Conservation (phyloP, 2,329 filamentous ascomycete species). For the Aspergillus ustus region DNA sequence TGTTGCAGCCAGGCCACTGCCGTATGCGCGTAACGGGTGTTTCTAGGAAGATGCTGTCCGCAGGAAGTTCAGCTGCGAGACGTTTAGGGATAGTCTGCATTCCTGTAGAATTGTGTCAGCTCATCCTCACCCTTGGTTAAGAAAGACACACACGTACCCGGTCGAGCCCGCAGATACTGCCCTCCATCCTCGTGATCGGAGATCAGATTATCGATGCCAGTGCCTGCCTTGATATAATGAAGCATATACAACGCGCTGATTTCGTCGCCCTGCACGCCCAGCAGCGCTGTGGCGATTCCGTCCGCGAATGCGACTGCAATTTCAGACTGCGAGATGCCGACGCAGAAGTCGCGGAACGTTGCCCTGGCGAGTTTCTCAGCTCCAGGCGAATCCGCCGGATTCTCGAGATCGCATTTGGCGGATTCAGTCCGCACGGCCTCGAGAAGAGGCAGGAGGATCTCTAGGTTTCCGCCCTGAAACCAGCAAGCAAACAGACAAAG, state of each 20-base stretch:
- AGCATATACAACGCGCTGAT: slow-evolving; percentile 59
- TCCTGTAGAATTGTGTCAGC: not conserved
- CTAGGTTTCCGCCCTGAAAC: too few relatives aligned
- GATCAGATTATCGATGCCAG: slow-evolving; percentile 56
- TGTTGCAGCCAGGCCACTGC: too few relatives aligned
- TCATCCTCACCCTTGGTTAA: too few relatives aligned
- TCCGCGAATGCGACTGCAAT: slow-evolving; percentile 30
- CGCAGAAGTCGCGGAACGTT: too few relatives aligned
- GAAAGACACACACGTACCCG: slow-evolving; percentile 43
- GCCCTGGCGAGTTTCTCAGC: too few relatives aligned
- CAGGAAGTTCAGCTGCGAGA: not conserved
- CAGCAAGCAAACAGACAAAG: too few relatives aligned
- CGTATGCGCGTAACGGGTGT: too few relatives aligned
- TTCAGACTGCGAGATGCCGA: too few relatives aligned
- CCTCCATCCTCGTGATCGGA: slow-evolving; percentile 58
- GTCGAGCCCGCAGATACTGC: slow-evolving; percentile 54
- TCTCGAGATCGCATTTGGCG: too few relatives aligned
- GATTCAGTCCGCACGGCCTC: too few relatives aligned
- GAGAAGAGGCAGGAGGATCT: too few relatives aligned
- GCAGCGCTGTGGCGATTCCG: not conserved
- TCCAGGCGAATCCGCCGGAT: too few relatives aligned
- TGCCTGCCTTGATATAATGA: slow-evolving; percentile 58
- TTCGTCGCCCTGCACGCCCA: slow-evolving; percentile 56
- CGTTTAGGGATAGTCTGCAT: slow-evolving; percentile 1
- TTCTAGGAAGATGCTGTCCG: not conserved